These are phyloP conservation scores for Kwoniella europaea DNA, from an alignment of 768 basidiomycete species.

Conservation along the genomic window DNA sequence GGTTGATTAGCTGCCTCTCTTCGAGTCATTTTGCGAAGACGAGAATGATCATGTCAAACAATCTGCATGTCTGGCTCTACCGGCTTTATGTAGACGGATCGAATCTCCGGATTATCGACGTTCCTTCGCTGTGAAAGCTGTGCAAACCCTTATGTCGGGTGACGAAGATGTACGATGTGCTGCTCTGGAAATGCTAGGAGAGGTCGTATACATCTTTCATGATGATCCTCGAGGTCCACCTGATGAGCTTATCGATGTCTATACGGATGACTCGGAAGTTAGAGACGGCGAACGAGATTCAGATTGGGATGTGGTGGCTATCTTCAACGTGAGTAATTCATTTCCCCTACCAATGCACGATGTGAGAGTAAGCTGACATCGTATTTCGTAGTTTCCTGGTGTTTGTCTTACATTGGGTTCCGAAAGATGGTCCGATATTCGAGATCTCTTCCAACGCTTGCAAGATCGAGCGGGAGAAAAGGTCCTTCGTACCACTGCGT, in stretches of 20 bases:
- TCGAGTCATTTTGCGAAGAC: slow-evolving; percentile 73
- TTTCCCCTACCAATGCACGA: neutral
- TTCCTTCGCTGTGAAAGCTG: slow-evolving; percentile 69
- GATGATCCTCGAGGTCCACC: slow-evolving; percentile 69
- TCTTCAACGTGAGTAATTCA: slow-evolving; percentile 56
- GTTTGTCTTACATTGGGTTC: slow-evolving; percentile 81
- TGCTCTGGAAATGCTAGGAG: slow-evolving; percentile 83
- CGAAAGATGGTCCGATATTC: slow-evolving; percentile 72
- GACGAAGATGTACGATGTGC: slow-evolving; percentile 70
- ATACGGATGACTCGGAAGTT: slow-evolving; percentile 65
- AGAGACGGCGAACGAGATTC: slow-evolving; percentile 30
- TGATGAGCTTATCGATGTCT: slow-evolving; percentile 72
- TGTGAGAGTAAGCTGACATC: neutral
- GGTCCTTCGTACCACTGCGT: slow-evolving; percentile 79
- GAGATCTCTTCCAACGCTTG: slow-evolving; percentile 70
- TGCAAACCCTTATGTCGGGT: slow-evolving; percentile 63
- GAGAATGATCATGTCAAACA: slow-evolving; percentile 81
- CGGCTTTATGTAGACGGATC: slow-evolving; percentile 75
- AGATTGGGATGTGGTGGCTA: slow-evolving; percentile 55
- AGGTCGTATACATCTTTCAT: slow-evolving; percentile 82
- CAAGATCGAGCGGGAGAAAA: slow-evolving; percentile 67
- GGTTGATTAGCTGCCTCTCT: slow-evolving; percentile 73
- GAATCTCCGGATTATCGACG: slow-evolving; percentile 65
- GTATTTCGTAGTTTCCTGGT: slow-evolving; percentile 74
- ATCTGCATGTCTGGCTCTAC: slow-evolving; percentile 82